Conservation (phyloP, 306 rosid genomes). For the Sophora flavescens region DNA sequence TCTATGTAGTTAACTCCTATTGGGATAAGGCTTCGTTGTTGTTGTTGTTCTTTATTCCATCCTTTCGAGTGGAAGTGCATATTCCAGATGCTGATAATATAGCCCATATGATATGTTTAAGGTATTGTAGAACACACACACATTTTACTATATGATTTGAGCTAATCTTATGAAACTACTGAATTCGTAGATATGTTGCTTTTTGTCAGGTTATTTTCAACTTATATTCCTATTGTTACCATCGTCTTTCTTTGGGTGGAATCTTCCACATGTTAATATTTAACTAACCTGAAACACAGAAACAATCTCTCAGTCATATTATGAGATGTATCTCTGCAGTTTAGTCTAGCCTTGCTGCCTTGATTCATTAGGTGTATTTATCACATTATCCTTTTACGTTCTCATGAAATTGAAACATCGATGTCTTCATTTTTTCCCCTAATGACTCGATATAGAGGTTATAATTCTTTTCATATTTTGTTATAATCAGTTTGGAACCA, state of each 20-base stretch:
- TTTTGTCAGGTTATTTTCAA: slow-evolving; percentile 7
- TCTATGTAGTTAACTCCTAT: not conserved
- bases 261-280: slow-evolving; percentile 5
- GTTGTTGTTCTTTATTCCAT: not conserved
- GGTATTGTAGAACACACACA: not conserved
- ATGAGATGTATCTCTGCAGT: slow-evolving; percentile 20
- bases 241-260: slow-evolving; percentile 5
- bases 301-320: not conserved
- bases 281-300: slow-evolving; percentile 10
- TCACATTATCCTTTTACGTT: slow-evolving; percentile 7
- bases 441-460: slow-evolving; percentile 15
- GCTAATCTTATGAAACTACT: not conserved
- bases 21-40: not conserved
- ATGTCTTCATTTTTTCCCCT: not conserved
- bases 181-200: not conserved
- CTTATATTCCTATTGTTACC: slow-evolving; percentile 14
- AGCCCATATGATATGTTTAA: not conserved
- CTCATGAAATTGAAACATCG: not conserved
- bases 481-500: slow-evolving; percentile 14
- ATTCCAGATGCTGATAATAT: slow-evolving; percentile 3
- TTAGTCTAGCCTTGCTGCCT: slow-evolving; percentile 1
- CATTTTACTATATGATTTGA: slow-evolving; percentile 11
- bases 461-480: slow-evolving; percentile 20
- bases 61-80: slow-evolving; percentile 6
- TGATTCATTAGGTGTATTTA: slow-evolving; percentile 11